Evolutionary conservation across 1,284 basidiomycete species (phyloP).

Genomic region (Puccinia triticina): DNA sequence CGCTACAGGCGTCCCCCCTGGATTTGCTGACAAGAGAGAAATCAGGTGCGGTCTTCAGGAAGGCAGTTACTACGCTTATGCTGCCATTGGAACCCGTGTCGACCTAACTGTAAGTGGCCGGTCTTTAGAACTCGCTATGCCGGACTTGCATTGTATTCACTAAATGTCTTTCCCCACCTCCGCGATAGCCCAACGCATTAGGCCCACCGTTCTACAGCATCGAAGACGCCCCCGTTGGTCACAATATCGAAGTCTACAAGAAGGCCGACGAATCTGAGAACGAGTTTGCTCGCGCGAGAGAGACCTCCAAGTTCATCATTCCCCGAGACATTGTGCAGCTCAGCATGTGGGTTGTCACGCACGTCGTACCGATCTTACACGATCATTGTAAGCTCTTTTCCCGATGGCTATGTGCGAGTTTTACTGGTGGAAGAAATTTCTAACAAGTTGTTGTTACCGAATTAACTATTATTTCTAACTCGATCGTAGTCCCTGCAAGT

Average conservation of each 20-base stretch:
- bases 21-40: constrained; percentile 33
- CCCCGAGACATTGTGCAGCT: constrained; percentile 40
- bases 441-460: background rate
- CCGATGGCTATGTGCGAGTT: background rate
- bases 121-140: background rate
- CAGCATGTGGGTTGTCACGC: constrained; percentile 35
- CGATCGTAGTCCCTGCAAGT: constrained; percentile 34
- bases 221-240: constrained; percentile 26
- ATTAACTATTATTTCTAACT: background rate
- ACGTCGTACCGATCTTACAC: constrained; percentile 35
- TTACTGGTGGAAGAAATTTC: background rate
- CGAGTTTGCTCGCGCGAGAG: constrained; percentile 32
- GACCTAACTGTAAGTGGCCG: constrained; percentile 27
- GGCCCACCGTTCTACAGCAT: constrained; percentile 38
- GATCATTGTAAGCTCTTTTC: constrained; percentile 41
- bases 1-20: constrained; percentile 31
- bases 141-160: background rate
- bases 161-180: background rate
- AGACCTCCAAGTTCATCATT: constrained; percentile 25
- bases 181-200: background rate
- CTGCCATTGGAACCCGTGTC: constrained; percentile 39
- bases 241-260: constrained; percentile 38
- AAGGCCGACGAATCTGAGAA: constrained; percentile 39
- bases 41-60: constrained; percentile 11
- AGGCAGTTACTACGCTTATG: constrained; percentile 35